A percentile compares a stretch with the other conserved stretches of the same genome.
Evolutionary conservation across 306 rosid species (phyloP).

Genomic region (Sicyos baderoa): DNA sequence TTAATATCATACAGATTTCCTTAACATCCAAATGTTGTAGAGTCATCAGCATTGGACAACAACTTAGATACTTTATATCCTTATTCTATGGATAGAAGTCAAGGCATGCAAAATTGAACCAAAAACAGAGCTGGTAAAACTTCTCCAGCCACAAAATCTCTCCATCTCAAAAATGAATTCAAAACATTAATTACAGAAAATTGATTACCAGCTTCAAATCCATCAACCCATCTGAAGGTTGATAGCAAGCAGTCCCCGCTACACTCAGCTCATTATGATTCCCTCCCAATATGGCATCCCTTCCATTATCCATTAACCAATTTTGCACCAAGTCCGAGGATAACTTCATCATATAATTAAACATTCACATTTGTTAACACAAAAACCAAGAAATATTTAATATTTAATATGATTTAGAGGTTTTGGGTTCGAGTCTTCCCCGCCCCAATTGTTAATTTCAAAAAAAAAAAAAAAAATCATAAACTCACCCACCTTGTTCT

Average conservation of each 20-base stretch:
- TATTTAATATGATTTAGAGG: no score
- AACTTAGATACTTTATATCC: neutral
- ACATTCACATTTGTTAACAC: slow-evolving; percentile 2
- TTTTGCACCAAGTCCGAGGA: slow-evolving; percentile 53
- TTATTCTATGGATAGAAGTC: neutral
- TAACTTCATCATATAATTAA: slow-evolving; percentile 33
- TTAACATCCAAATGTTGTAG: no score
- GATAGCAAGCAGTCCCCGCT: slow-evolving; percentile 34
- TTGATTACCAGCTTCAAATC: slow-evolving; percentile 44
- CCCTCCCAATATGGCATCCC: slow-evolving; percentile 36
- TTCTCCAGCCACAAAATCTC: neutral
- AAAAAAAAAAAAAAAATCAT: slow-evolving; percentile 12
- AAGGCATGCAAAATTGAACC: neutral
- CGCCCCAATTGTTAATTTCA: no score
- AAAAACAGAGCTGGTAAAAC: slow-evolving; percentile 4
- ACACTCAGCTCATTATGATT: slow-evolving; percentile 25
- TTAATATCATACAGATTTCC: no score
- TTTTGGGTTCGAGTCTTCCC: no score
- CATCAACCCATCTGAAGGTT: slow-evolving; percentile 40
- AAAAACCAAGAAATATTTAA: neutral
- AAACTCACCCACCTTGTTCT: slow-evolving; percentile 55
- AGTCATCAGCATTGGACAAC: neutral
- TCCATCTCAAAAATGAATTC: neutral
- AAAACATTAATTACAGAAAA: slow-evolving; percentile 3
- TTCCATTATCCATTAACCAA: slow-evolving; percentile 54